Evolutionary conservation across 345 rosid genomes (phyloP), one percentile per base, ranked within the genome.

Genomic region (Noccaea bulbosa): DNA sequence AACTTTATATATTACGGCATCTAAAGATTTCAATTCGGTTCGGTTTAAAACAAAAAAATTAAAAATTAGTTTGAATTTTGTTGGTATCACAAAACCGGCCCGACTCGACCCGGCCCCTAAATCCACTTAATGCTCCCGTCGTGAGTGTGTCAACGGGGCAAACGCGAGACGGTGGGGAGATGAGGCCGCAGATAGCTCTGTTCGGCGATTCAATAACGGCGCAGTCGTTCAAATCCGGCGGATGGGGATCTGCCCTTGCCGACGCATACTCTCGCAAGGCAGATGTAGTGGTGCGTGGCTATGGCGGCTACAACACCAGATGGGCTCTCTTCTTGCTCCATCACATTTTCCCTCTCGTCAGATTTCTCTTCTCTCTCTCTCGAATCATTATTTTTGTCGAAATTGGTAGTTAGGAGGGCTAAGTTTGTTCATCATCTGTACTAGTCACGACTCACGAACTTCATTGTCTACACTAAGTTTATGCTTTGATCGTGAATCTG

Each of bases 171-270:
- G 60, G 56, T 11, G 37, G 50, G 60, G 72, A 37, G 57, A 85
- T 59, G 67, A 86, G 96, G 80, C 92, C 96, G 8, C 77, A 82
- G 81, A 83, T 93, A 8, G 82, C 91, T 72, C 70, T 89, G 37
- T 91, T 91, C 82, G 98, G 98, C 38, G 98, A 93, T 64, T 93
- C 98, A 17, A 91, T 88, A 30, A 91, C 98, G 5, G 79, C 82
- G 75, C 88, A 84, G 68, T 91, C 98, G 2, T 86, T 89, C 79
- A 62, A 83, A 78, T 75, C 85, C 38, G 94, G 91, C 27, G 91
- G 98, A 0, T 93, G 98, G 97, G 98, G 97, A 53, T 89, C 98
- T 55, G 62, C 92, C 61, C 92, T 93, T 39, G 81, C 86, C 6
- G 83, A 91, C 76, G 67, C 84, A 70, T 93, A 84, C 78, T 87